A percentile compares a stretch with the other conserved stretches of the same genome.
phyloP scores from a whole-genome alignment of 495 filamentous ascomycete genomes.

The Penicillium alfredii region DNA sequence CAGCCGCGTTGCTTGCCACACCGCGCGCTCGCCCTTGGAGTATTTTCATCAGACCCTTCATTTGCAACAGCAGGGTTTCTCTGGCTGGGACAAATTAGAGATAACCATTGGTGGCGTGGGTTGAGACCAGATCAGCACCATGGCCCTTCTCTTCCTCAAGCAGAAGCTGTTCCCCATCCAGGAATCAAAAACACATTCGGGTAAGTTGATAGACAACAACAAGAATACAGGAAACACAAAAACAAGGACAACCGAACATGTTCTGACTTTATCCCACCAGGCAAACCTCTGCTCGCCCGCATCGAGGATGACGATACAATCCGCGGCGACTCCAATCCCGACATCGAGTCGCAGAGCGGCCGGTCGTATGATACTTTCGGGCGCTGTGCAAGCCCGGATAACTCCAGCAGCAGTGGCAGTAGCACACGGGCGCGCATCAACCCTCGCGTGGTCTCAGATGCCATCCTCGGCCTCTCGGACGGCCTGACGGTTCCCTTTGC shows the following conservation, averaged over 20 bases:
- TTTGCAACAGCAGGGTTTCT: too few relatives aligned
- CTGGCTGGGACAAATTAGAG: too few relatives aligned
- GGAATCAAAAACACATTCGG: conserved; percentile 13
- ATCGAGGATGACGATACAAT: conserved; percentile 28
- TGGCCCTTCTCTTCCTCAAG: conserved; percentile 42
- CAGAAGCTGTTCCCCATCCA: conserved; percentile 34
- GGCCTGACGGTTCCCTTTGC: conserved; percentile 55
- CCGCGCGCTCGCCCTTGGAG: too few relatives aligned
- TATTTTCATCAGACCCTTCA: too few relatives aligned
- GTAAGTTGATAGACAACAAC: conserved; percentile 18
- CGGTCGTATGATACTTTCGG: conserved; percentile 41
- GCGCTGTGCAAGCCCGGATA: conserved; percentile 19
- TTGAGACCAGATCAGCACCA: conserved; percentile 9
- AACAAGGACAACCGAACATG: too few relatives aligned
- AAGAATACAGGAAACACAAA: too few relatives aligned
- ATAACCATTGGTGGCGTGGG: neutral
- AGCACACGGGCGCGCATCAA: conserved; percentile 38
- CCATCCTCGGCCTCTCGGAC: conserved; percentile 55
- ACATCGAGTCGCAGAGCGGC: conserved; percentile 31
- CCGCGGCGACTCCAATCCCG: conserved; percentile 23
- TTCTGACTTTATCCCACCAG: conserved; percentile 15
- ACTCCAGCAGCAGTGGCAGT: conserved; percentile 24
- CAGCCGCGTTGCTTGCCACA: conserved; percentile 8
- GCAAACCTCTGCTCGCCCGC: conserved; percentile 33
- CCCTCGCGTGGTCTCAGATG: conserved; percentile 51